A percentile compares a stretch with the other conserved stretches of the same genome.
These are phyloP conservation scores for Rhexocercosporidium sp. DNA, from an alignment of 2,329 filamentous ascomycete genomes.

Conservation along the genomic window DNA sequence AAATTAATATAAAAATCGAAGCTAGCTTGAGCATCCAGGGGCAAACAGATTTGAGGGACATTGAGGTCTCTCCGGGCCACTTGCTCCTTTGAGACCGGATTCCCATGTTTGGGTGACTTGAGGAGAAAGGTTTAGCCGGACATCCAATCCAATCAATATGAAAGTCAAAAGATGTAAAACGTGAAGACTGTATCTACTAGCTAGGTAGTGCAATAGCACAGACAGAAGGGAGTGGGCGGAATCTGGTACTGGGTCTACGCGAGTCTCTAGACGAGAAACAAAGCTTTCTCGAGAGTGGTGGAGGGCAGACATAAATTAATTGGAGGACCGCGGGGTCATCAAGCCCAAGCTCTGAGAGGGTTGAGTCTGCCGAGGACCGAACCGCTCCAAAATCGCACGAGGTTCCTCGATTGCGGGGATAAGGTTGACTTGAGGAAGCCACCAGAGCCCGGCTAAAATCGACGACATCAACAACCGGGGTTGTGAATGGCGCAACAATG, in stretches of 20 bases:
- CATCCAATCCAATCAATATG: not conserved
- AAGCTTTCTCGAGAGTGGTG: not conserved
- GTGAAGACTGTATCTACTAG: not conserved
- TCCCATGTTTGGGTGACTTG: not conserved
- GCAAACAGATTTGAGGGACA: constrained; percentile 3
- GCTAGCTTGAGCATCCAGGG: constrained; percentile 10
- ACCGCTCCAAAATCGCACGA: not conserved
- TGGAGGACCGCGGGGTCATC: not conserved
- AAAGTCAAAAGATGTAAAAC: not conserved
- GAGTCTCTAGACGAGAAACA: not conserved
- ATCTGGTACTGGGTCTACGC: not conserved
- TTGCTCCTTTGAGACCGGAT: constrained; percentile 1
- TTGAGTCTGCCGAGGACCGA: constrained; percentile 10
- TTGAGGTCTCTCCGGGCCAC: constrained; percentile 13
- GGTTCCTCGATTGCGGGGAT: constrained; percentile 18
- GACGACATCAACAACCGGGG: not conserved
- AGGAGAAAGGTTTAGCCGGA: constrained; percentile 10
- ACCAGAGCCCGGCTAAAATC: constrained; percentile 9
- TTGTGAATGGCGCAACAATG: constrained; percentile 12
- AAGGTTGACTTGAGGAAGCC: constrained; percentile 8
- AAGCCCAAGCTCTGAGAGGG: constrained; percentile 2
- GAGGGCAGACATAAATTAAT: not conserved
- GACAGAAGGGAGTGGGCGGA: not conserved
- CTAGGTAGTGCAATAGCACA: not conserved
- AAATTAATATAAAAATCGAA: constrained; percentile 17